Evolutionary conservation across 2,329 filamentous ascomycete species (phyloP), one percentile per base, ranked within the genome.

Genomic region (Botrytis deweyae): DNA sequence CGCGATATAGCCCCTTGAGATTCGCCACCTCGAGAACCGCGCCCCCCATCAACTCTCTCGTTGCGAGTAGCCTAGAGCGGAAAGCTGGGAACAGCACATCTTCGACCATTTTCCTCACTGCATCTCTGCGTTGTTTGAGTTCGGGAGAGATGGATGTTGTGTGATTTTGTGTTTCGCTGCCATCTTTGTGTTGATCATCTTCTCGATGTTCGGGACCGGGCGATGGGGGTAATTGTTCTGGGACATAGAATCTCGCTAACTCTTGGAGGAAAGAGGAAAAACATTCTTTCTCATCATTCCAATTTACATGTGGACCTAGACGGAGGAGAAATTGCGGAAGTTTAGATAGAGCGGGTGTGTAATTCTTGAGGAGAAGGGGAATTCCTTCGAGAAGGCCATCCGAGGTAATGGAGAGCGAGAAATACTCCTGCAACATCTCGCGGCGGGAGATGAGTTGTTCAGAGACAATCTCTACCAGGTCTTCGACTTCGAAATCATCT

Each of bases 391-490:
- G 85, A 71, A 95, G 89, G 20, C 95, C 95, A 0, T 92, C 86
- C 1, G 91, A 89, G 0, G 92, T 92, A 52, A 99, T 90, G 72
- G 95, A 91, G 63, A 99, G 84, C 1, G 91, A 92, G 82, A 99
- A 98, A 83, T 99, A 99, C 82, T 99, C 96, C 3, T 88, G 85
- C 1, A 99, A 87, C 93, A 99, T 97, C 79, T 95, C 92, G 52
- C 92, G 88, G 18, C 92, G 89, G 76, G 91, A 88, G 46, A 97
- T 87, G 4, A 98, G 86, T 77, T 94, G 91, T 3, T 86, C 82
- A 0, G 87, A 84, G 5, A 97, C 91, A 4, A 87, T 86, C 6
- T 89, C 85, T 1, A 93, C 89, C 0, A 94, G 88, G 52, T 89
- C 86, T 0, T 88, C 84, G 77, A 91, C 89, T 59, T 94, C 88